These are phyloP conservation scores for Silene latifolia DNA, from an alignment of 148 eudicot genomes.

Conservation along the genomic window DNA sequence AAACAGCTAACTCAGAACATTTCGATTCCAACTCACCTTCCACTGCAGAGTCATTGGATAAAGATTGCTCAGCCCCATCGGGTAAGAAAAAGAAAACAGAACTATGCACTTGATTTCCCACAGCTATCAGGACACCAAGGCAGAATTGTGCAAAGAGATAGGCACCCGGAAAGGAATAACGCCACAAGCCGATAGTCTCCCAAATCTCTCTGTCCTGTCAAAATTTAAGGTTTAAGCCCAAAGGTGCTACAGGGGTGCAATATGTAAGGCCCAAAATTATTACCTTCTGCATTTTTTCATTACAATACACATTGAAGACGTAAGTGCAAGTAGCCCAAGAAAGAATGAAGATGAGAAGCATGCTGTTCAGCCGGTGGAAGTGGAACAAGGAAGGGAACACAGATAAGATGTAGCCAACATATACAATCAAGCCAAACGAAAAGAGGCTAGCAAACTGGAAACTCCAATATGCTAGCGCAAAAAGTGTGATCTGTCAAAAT, in stretches of 20 bases:
- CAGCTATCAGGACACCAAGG: conserved; percentile 80
- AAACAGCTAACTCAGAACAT: background rate
- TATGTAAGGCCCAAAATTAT: conserved; percentile 4
- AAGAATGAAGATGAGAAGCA: conserved; percentile 85
- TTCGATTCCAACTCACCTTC: conserved; percentile 48
- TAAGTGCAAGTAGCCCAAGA: conserved; percentile 83
- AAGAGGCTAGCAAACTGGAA: conserved; percentile 80
- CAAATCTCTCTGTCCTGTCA: conserved; percentile 78
- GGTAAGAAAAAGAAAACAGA: conserved; percentile 71
- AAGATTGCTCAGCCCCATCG: conserved; percentile 44
- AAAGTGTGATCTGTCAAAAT: conserved; percentile 69
- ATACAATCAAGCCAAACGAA: conserved; percentile 80
- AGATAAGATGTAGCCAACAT: conserved; percentile 68
- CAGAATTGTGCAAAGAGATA: conserved; percentile 82
- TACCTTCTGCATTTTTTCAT: conserved; percentile 69
- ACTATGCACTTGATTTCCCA: conserved; percentile 81
- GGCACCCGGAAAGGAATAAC: conserved; percentile 78
- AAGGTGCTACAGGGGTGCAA: background rate
- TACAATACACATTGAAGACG: conserved; percentile 63
- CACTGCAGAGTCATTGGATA: conserved; percentile 37
- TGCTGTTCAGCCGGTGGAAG: conserved; percentile 75
- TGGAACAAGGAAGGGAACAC: conserved; percentile 80
- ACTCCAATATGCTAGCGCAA: conserved; percentile 85
- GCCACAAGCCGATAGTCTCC: conserved; percentile 92
- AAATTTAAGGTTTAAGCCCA: conserved; percentile 10